These are phyloP conservation scores for Casuarina cunninghamiana DNA, from an alignment of 306 rosid species.

Conservation along the genomic window DNA sequence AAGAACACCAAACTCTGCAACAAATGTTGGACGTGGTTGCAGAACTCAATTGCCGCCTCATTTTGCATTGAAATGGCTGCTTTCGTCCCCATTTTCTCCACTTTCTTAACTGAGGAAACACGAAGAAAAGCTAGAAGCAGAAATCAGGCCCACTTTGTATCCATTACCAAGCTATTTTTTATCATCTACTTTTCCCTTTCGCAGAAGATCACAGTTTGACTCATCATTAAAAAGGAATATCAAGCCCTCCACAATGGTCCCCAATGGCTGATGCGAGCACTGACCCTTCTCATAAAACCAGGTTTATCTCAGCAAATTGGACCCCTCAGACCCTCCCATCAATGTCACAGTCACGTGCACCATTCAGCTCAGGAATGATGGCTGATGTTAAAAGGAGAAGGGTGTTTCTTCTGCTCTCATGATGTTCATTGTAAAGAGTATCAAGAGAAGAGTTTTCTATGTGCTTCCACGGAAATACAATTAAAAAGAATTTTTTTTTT, in stretches of 20 bases:
- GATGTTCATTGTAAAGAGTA: not conserved
- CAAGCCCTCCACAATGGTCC: not conserved
- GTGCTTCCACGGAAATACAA: too few relatives aligned
- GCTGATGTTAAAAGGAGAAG: conserved; percentile 6
- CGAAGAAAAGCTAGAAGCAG: too few relatives aligned
- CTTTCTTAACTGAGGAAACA: too few relatives aligned
- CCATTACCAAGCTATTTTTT: not conserved
- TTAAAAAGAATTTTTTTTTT: too few relatives aligned
- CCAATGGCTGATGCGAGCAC: not conserved
- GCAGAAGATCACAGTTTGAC: not conserved
- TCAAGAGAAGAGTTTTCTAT: too few relatives aligned
- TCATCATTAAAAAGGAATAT: not conserved
- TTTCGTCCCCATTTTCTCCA: too few relatives aligned
- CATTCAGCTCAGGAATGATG: conserved; percentile 17
- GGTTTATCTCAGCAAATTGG: not conserved
- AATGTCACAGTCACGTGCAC: conserved; percentile 21
- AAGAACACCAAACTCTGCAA: too few relatives aligned
- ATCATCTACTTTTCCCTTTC: not conserved
- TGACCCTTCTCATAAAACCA: not conserved
- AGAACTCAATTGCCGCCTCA: too few relatives aligned
- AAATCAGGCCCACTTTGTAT: not conserved
- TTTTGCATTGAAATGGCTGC: too few relatives aligned
- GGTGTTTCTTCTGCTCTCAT: conserved; percentile 10
- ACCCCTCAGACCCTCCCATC: not conserved
- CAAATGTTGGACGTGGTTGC: too few relatives aligned